phyloP scores from a whole-genome alignment of 192 early-diverging fungal species.

The Pilobolus umbonatus region DNA sequence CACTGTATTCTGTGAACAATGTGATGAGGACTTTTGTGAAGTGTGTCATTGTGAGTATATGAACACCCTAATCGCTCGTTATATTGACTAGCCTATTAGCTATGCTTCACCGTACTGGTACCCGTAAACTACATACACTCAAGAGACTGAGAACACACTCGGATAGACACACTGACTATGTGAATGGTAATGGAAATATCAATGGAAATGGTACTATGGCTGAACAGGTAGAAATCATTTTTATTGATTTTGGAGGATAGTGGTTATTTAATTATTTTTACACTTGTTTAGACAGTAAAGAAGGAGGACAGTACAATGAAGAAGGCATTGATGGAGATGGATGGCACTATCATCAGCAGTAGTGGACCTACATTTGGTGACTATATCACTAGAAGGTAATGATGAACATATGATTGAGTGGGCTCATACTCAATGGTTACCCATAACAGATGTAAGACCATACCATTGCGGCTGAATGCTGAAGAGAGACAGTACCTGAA shows the following conservation, averaged over 20 bases:
- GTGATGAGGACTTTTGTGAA: slow-evolving; percentile 87
- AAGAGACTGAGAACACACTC: slow-evolving; percentile 23
- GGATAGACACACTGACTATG: no score
- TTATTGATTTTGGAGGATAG: background rate
- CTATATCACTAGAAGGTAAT: slow-evolving; percentile 63
- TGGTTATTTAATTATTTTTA: background rate
- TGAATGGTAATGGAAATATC: background rate
- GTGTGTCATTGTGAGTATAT: slow-evolving; percentile 65
- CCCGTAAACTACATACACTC: slow-evolving; percentile 55
- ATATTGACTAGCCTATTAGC: slow-evolving; percentile 6
- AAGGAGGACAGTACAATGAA: slow-evolving; percentile 5
- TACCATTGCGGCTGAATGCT: slow-evolving; percentile 86
- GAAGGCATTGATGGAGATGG: slow-evolving; percentile 16
- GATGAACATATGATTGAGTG: background rate
- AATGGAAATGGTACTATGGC: no score
- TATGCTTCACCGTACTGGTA: slow-evolving; percentile 80
- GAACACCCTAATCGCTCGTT: background rate
- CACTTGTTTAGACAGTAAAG: slow-evolving; percentile 1
- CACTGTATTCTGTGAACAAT: slow-evolving; percentile 75
- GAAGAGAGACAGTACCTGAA: slow-evolving; percentile 88
- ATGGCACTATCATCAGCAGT: slow-evolving; percentile 34
- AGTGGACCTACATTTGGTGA: slow-evolving; percentile 59
- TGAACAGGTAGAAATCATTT: no score
- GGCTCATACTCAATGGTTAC: no score
- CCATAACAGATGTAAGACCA: slow-evolving; percentile 74